Percentiles rank a stretch among this genome's conserved stretches.
Conservation (phyloP, 495 filamentous ascomycete genomes). For the Jackrogersella multiformis region DNA sequence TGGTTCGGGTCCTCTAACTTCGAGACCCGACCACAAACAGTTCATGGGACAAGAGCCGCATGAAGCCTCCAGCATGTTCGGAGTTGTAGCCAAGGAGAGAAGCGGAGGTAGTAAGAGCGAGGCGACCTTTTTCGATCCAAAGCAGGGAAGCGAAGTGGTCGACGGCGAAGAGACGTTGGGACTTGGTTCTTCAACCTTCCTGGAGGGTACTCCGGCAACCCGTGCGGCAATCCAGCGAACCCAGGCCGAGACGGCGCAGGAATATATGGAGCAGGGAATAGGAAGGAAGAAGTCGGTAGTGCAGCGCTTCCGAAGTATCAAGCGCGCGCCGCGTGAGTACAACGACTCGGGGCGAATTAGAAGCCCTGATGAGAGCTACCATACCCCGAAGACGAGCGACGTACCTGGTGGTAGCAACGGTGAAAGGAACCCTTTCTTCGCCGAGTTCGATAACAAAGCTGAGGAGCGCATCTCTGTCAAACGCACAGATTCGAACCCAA, state of each 20-base stretch:
- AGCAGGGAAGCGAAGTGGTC: constrained; percentile 69
- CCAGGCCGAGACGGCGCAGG: constrained; percentile 70
- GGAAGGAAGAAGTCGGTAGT: constrained; percentile 93
- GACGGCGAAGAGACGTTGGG: constrained; percentile 86
- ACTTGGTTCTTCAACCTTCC: constrained; percentile 92
- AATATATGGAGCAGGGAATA: constrained; percentile 68
- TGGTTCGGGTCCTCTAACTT: constrained; percentile 84
- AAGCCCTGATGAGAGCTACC: constrained; percentile 59
- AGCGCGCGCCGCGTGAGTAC: constrained; percentile 60
- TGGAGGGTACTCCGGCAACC: constrained; percentile 93
- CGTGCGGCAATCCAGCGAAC: constrained; percentile 81
- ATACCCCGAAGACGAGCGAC: constrained; percentile 49
- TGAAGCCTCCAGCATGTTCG: constrained; percentile 88
- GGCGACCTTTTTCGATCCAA: constrained; percentile 59
- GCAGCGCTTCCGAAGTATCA: constrained; percentile 80
- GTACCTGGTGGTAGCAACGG: constrained; percentile 27
- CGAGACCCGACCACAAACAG: constrained; percentile 80
- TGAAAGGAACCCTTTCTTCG: constrained; percentile 86
- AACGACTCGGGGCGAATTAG: constrained; percentile 62
- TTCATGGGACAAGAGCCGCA: constrained; percentile 80
- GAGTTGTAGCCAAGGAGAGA: constrained; percentile 45
- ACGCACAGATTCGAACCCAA: constrained; percentile 51
- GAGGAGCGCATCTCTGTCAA: constrained; percentile 56
- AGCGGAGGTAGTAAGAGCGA: constrained; percentile 48
- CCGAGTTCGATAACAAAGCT: constrained; percentile 70